Percentiles rank a stretch among this genome's conserved stretches.
These are phyloP conservation scores for Sonneratia alba DNA, from an alignment of 345 rosid species.

Conservation along the genomic window DNA sequence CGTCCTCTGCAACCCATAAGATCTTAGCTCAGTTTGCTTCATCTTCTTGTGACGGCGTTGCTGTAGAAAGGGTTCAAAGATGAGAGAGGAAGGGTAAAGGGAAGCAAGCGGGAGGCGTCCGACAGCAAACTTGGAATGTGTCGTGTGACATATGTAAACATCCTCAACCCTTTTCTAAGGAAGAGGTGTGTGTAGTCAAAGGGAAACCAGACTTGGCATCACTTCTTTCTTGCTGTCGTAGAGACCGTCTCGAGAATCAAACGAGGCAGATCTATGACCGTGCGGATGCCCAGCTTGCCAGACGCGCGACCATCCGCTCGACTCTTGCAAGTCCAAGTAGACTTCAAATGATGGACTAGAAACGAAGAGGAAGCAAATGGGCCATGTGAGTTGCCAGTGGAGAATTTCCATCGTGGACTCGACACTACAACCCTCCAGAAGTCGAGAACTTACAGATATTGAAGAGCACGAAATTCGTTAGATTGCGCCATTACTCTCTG, in stretches of 20 bases:
- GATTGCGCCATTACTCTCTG: too few relatives aligned
- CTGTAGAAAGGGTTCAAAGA: background rate
- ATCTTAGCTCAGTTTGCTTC: background rate
- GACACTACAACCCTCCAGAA: too few relatives aligned
- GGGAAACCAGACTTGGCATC: background rate
- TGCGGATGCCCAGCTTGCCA: background rate
- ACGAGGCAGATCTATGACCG: background rate
- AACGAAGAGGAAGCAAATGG: too few relatives aligned
- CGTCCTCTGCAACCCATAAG: conserved; percentile 20
- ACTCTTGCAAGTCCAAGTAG: too few relatives aligned
- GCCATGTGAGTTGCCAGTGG: too few relatives aligned
- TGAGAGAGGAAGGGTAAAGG: conserved; percentile 4
- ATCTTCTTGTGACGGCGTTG: background rate
- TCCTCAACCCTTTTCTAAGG: background rate
- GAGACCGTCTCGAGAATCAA: background rate
- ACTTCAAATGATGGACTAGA: too few relatives aligned
- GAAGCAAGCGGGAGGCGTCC: background rate
- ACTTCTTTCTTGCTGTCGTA: background rate
- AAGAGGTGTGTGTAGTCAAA: conserved; percentile 7
- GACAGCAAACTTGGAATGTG: background rate
- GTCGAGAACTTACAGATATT: too few relatives aligned
- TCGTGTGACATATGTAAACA: conserved; percentile 6
- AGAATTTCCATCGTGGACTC: too few relatives aligned
- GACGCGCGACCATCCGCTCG: too few relatives aligned
- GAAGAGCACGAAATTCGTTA: too few relatives aligned